A percentile compares a stretch with the other conserved stretches of the same genome.
Conservation (phyloP, 495 filamentous ascomycete genomes). For the Aspergillus ostianus region DNA sequence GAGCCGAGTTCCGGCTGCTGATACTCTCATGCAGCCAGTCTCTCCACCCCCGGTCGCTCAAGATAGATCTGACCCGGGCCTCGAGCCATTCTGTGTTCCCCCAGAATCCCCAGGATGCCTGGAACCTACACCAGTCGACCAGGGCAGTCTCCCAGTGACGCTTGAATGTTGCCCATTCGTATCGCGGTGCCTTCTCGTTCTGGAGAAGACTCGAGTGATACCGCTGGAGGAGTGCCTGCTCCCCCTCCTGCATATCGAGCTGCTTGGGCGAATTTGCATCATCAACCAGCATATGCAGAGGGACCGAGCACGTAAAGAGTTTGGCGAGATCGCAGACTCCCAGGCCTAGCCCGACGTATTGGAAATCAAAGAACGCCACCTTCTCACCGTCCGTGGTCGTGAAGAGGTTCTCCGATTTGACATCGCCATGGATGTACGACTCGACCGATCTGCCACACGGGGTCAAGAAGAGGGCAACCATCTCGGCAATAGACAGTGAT, state of each 20-base stretch:
- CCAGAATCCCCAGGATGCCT: conserved; percentile 46
- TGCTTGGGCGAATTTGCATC: conserved; percentile 21
- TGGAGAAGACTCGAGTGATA: conserved; percentile 25
- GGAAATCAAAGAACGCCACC: conserved; percentile 43
- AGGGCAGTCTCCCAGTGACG: conserved; percentile 41
- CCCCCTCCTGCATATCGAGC: conserved; percentile 30
- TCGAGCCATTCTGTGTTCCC: conserved; percentile 44
- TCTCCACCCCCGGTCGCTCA: conserved; percentile 30
- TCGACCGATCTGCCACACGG: conserved; percentile 31
- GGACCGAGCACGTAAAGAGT: conserved; percentile 41
- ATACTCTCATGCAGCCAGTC: conserved; percentile 27
- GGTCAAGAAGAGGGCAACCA: conserved; percentile 28
- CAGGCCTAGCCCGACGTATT: conserved; percentile 38
- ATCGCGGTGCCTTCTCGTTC: conserved; percentile 13
- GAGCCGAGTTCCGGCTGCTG: background rate
- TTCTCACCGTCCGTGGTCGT: conserved; percentile 26
- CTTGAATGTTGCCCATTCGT: conserved; percentile 30
- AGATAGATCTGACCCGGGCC: conserved; percentile 36
- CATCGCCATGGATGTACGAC: conserved; percentile 42
- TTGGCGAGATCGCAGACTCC: conserved; percentile 43
- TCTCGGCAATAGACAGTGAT: conserved; percentile 29
- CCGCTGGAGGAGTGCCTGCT: conserved; percentile 26
- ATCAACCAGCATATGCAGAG: conserved; percentile 30
- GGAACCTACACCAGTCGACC: conserved; percentile 43
- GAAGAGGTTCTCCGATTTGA: conserved; percentile 46